Conservation (phyloP, 495 filamentous ascomycete genomes). For the Aspergillus asperescens region DNA sequence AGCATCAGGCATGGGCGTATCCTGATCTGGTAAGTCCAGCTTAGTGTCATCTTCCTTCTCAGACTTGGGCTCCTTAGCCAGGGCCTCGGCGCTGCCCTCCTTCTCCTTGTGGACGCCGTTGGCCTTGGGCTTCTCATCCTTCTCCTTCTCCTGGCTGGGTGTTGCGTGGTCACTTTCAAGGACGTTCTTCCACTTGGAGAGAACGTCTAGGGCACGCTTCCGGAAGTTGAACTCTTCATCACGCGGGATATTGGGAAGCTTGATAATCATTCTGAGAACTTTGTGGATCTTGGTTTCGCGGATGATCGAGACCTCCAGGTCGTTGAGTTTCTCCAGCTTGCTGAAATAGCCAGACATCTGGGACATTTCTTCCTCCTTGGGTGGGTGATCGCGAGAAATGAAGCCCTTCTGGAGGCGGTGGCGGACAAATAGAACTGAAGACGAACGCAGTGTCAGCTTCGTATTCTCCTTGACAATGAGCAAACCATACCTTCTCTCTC, state of each 20-base stretch:
- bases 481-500: slow-evolving; percentile 58
- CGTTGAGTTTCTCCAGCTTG: slow-evolving; percentile 71
- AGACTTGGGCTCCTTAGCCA: slow-evolving; percentile 38
- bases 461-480: neutral
- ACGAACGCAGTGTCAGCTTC: slow-evolving; percentile 9
- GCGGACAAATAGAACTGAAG: slow-evolving; percentile 68
- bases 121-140: slow-evolving; percentile 39
- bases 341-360: slow-evolving; percentile 71
- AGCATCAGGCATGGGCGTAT: slow-evolving; percentile 37
- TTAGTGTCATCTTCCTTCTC: slow-evolving; percentile 37
- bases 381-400: slow-evolving; percentile 70
- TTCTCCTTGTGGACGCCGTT: slow-evolving; percentile 54
- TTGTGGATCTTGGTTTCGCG: slow-evolving; percentile 87
- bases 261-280: slow-evolving; percentile 84
- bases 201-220: slow-evolving; percentile 62
- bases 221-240: slow-evolving; percentile 86
- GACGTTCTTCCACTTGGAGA: slow-evolving; percentile 77
- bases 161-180: slow-evolving; percentile 54
- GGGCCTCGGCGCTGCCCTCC: slow-evolving; percentile 39
- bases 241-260: slow-evolving; percentile 71
- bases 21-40: slow-evolving; percentile 19
- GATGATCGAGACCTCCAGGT: slow-evolving; percentile 83
- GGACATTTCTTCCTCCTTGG: slow-evolving; percentile 85
- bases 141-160: slow-evolving; percentile 34
- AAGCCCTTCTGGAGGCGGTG: slow-evolving; percentile 91